A percentile compares a stretch with the other conserved stretches of the same genome.
Conservation (phyloP, 2,329 filamentous ascomycete species). For the Claviceps africana region DNA sequence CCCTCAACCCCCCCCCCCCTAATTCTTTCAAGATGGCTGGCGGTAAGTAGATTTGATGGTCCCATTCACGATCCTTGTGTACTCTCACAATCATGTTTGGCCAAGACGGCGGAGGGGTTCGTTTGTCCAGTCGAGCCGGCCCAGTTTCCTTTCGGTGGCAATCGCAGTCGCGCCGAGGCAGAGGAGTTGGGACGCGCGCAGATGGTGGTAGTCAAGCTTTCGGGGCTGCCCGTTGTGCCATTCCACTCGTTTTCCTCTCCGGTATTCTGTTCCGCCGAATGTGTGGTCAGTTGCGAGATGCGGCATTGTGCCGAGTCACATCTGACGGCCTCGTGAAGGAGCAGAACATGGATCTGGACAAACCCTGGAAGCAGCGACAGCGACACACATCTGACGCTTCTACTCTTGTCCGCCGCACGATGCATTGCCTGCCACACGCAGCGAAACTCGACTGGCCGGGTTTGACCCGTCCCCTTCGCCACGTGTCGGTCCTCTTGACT, state of each 20-base stretch:
- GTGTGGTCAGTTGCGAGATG: background rate
- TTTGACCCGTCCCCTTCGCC: too few relatives aligned
- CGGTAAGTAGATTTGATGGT: constrained; percentile 23
- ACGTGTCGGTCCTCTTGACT: too few relatives aligned
- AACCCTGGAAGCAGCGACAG: background rate
- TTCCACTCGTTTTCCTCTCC: background rate
- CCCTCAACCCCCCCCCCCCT: background rate
- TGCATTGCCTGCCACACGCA: background rate
- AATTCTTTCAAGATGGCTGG: constrained; percentile 27
- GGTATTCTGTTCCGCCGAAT: background rate
- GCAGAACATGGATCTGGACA: background rate
- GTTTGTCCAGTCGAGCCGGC: background rate
- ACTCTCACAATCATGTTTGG: background rate
- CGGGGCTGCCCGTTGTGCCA: background rate
- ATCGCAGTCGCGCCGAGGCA: constrained; percentile 11
- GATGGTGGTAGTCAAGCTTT: background rate
- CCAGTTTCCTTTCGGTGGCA: background rate
- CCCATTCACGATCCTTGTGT: background rate
- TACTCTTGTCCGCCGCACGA: background rate
- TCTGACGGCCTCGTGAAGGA: background rate
- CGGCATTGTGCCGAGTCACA: background rate
- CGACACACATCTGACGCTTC: background rate
- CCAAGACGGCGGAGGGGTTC: background rate
- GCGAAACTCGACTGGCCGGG: background rate
- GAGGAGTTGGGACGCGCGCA: background rate